Percentiles rank a stretch among this genome's conserved stretches.
Evolutionary conservation across 805 yeast species (phyloP).

Genomic region (Metschnikowia arizonensis): DNA sequence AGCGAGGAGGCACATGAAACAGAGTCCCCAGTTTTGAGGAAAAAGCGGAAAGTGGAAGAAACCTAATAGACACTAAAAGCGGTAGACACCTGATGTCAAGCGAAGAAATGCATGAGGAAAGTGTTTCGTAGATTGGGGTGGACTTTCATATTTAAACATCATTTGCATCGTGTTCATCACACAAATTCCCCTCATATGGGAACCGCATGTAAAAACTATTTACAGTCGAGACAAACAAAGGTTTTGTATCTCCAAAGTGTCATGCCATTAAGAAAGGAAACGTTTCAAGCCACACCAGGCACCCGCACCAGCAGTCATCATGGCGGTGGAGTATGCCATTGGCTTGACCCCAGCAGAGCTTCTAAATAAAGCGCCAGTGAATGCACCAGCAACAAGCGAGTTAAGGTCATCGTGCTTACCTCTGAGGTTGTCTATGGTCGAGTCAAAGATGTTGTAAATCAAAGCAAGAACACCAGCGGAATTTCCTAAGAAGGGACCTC

Average conservation of each 20-base stretch:
- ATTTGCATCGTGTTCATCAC: conserved; percentile 7
- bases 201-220: conserved; percentile 9
- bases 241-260: conserved; percentile 10
- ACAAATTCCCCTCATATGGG: neutral
- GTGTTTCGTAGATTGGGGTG: conserved; percentile 1
- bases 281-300: conserved; percentile 85
- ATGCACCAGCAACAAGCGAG: conserved; percentile 83
- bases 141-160: neutral
- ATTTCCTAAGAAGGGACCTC: conserved; percentile 96
- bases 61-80: neutral
- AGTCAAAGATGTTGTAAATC: conserved; percentile 79
- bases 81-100: neutral
- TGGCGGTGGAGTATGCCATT: conserved; percentile 78
- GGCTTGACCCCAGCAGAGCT: conserved; percentile 82
- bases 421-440: conserved; percentile 72
- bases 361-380: conserved; percentile 89
- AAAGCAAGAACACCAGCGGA: conserved; percentile 92
- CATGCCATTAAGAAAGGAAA: conserved; percentile 19
- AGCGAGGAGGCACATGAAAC: neutral
- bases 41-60: conserved; percentile 2
- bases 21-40: neutral
- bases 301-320: conserved; percentile 88
- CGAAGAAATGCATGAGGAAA: neutral
- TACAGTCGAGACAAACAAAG: conserved; percentile 15
- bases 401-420: conserved; percentile 86